phyloP scores from a whole-genome alignment of 306 rosid genomes.

The Pterocarpus macrocarpus region DNA sequence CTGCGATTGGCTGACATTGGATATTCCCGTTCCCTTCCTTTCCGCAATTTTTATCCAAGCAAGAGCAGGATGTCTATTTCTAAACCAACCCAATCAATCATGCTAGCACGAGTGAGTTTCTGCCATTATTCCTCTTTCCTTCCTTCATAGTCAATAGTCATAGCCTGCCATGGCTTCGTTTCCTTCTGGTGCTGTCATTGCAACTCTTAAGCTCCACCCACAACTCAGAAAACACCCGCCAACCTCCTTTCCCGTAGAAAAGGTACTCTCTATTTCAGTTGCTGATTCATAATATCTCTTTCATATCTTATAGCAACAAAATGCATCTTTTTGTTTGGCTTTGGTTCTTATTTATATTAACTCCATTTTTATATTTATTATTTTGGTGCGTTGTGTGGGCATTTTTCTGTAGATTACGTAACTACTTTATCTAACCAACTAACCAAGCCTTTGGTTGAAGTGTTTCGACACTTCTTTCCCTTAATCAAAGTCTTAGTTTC shows the following conservation, averaged over 20 bases:
- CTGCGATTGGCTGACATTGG: conserved; percentile 35
- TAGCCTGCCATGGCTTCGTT: conserved; percentile 67
- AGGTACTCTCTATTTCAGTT: conserved; percentile 52
- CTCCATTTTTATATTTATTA: not conserved
- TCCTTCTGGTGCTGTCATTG: conserved; percentile 65
- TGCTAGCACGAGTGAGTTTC: conserved; percentile 1
- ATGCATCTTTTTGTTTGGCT: not conserved
- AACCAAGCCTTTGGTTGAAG: not conserved
- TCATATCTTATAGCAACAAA: not conserved
- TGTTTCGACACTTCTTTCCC: too few species aligned
- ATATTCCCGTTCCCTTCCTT: conserved; percentile 40
- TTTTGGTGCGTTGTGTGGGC: not conserved
- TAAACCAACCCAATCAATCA: conserved; percentile 28
- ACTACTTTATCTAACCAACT: not conserved
- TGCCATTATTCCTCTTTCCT: conserved; percentile 25
- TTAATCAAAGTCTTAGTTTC: too few species aligned
- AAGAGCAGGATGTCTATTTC: conserved; percentile 5
- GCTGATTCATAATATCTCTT: not conserved
- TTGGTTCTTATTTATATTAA: not conserved
- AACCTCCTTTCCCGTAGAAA: conserved; percentile 51
- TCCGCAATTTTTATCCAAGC: conserved; percentile 50
- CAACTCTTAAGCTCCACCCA: conserved; percentile 69
- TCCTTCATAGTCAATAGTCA: conserved; percentile 32
- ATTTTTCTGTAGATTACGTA: not conserved
- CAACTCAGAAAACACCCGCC: conserved; percentile 65